phyloP scores from a whole-genome alignment of 306 rosid species.

The Vicia villosa region DNA sequence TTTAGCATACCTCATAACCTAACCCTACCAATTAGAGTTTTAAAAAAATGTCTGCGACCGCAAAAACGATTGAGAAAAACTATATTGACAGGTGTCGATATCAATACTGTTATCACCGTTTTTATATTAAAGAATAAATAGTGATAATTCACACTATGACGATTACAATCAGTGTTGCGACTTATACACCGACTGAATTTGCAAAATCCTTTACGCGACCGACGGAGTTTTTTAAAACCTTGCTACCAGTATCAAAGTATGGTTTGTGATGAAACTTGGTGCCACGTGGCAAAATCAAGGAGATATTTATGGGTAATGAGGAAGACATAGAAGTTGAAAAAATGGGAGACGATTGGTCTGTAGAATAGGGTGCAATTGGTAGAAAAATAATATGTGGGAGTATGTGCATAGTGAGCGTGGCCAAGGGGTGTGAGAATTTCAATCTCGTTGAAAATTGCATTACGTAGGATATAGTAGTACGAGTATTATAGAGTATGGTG shows the following conservation, averaged over 20 bases:
- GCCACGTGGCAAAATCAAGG: slow-evolving; percentile 48
- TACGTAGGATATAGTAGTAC: slow-evolving; percentile 47
- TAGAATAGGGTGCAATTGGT: slow-evolving; percentile 72
- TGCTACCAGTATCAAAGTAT: neutral
- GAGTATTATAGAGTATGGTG: slow-evolving; percentile 29
- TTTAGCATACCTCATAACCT: no score
- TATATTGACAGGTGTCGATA: no score
- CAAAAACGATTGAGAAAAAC: no score
- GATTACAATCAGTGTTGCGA: no score
- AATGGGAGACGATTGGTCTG: slow-evolving; percentile 78
- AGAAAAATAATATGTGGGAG: slow-evolving; percentile 57
- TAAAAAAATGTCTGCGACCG: no score
- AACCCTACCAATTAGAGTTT: no score
- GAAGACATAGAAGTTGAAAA: slow-evolving; percentile 60
- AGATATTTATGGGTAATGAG: slow-evolving; percentile 41
- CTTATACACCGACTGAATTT: no score
- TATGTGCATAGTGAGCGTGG: slow-evolving; percentile 69
- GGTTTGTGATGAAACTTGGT: neutral
- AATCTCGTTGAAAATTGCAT: slow-evolving; percentile 47
- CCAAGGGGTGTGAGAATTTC: slow-evolving; percentile 59
- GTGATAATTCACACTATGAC: no score
- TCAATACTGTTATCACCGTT: no score
- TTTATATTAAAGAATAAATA: no score
- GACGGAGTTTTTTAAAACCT: no score
- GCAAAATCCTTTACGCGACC: no score